Conservation (phyloP, 352 stramenopile genomes). For the Vaucheria bursata region DNA sequence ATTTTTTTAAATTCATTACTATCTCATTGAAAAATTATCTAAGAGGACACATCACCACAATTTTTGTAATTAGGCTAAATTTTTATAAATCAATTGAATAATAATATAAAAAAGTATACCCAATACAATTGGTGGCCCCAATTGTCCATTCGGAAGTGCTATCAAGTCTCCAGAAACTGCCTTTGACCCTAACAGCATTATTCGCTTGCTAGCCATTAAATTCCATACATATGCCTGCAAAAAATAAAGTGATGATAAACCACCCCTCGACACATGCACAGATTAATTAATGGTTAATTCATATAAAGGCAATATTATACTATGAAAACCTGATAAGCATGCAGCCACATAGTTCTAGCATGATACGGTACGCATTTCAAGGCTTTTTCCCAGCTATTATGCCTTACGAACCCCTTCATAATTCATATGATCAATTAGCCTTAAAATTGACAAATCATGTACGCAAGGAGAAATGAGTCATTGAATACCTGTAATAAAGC, state of each 20-base stretch:
- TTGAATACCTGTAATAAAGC: no score
- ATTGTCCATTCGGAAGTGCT: background rate
- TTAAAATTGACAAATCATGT: background rate
- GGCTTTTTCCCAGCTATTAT: background rate
- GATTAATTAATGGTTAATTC: background rate
- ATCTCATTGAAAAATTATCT: background rate
- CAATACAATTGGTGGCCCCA: background rate
- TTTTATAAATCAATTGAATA: background rate
- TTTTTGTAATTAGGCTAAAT: background rate
- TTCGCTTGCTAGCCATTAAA: slow-evolving; percentile 15
- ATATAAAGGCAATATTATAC: background rate
- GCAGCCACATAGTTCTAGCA: slow-evolving; percentile 35
- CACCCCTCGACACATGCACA: background rate
- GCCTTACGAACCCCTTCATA: background rate
- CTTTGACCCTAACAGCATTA: slow-evolving; percentile 15
- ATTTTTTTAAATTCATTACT: no score
- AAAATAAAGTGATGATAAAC: background rate
- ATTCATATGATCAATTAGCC: background rate
- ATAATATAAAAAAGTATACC: background rate
- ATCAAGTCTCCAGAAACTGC: slow-evolving; percentile 25
- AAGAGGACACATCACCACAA: background rate
- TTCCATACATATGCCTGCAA: slow-evolving; percentile 29
- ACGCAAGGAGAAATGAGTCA: no score
- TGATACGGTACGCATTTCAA: slow-evolving; percentile 16
- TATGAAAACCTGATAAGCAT: slow-evolving; percentile 23